Evolutionary conservation across 495 filamentous ascomycete species (phyloP).

Genomic region (Durotheca rogersii): DNA sequence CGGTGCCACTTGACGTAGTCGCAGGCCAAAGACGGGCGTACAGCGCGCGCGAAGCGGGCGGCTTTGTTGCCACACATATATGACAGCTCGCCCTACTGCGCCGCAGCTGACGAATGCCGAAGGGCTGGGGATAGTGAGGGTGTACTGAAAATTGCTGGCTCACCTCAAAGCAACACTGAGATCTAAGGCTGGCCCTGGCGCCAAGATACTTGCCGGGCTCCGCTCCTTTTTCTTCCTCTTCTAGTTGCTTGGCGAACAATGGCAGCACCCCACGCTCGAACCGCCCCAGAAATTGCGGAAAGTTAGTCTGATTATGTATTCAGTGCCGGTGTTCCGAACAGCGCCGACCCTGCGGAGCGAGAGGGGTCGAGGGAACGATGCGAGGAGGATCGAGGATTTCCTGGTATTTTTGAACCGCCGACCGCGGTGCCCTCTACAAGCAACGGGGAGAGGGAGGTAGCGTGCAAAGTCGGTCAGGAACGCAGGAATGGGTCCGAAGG

Average conservation of each 20-base stretch:
- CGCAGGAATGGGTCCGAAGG: no score
- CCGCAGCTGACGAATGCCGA: conserved; percentile 28
- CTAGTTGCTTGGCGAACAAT: conserved; percentile 23
- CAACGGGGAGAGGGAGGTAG: not conserved
- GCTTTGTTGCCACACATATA: conserved; percentile 9
- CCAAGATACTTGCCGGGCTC: conserved; percentile 21
- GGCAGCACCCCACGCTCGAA: conserved; percentile 25
- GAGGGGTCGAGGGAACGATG: not conserved
- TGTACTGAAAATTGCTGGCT: conserved; percentile 12
- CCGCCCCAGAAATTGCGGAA: conserved; percentile 15
- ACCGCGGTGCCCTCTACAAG: not conserved
- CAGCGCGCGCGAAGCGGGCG: no score
- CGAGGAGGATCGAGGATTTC: conserved; percentile 2
- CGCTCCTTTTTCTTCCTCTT: conserved; percentile 5
- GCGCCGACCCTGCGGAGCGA: not conserved
- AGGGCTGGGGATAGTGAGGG: not conserved
- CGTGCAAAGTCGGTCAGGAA: conserved; percentile 11
- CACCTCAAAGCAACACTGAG: conserved; percentile 23
- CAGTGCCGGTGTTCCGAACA: conserved; percentile 21
- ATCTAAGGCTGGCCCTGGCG: conserved; percentile 12
- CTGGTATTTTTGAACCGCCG: not conserved
- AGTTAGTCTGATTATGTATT: conserved; percentile 17
- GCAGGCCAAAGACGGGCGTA: no score
- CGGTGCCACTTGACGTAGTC: conserved; percentile 17
- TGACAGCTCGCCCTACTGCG: conserved; percentile 15